Conservation (phyloP, 2,329 filamentous ascomycete species). For the Scedosporium aurantiacum region DNA sequence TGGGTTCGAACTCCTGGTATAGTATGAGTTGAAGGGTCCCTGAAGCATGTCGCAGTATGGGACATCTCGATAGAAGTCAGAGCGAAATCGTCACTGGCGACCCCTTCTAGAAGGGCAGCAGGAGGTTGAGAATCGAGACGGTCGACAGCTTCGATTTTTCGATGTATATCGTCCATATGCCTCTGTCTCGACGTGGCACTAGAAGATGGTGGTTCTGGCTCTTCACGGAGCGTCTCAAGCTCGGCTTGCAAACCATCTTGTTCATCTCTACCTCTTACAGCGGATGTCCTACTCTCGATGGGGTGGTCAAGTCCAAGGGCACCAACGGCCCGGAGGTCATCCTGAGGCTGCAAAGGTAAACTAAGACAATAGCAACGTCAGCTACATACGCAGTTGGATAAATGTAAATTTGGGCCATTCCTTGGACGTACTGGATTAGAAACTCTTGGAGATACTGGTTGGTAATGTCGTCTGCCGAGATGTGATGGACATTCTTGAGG, state of each 20-base stretch:
- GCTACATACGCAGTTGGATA: background rate
- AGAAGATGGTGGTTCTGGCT: no score
- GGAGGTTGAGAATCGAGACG: no score
- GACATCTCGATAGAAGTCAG: no score
- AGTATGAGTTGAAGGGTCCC: no score
- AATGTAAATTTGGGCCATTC: background rate
- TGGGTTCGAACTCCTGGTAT: no score
- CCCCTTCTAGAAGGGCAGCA: no score
- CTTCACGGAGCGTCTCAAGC: background rate
- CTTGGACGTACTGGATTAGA: slow-evolving; percentile 7
- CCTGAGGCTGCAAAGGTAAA: background rate
- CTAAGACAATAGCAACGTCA: background rate
- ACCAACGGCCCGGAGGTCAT: background rate
- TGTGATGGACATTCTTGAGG: slow-evolving; percentile 54
- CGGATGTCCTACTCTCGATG: background rate
- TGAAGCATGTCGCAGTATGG: no score
- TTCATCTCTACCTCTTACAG: background rate
- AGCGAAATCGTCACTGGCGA: no score
- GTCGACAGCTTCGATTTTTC: no score
- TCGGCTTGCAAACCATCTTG: background rate
- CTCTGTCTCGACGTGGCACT: no score
- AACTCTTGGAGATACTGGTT: slow-evolving; percentile 8
- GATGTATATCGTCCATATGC: no score
- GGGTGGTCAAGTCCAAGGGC: background rate
- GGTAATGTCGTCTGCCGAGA: slow-evolving; percentile 18